These are phyloP conservation scores for Biscogniauxia marginata DNA, from an alignment of 2,329 filamentous ascomycete species.

Conservation along the genomic window DNA sequence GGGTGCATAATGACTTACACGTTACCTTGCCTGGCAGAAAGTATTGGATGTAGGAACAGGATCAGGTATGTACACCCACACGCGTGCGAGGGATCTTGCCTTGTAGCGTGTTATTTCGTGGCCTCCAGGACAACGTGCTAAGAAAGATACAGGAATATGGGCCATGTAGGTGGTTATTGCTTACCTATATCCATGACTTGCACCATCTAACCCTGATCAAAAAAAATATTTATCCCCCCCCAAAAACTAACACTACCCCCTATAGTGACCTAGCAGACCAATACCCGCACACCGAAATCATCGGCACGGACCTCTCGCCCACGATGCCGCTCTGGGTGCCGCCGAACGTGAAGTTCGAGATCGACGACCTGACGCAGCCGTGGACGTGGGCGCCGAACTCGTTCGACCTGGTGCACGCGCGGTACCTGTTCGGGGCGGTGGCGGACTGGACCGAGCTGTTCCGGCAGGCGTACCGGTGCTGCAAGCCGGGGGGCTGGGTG, in stretches of 20 bases:
- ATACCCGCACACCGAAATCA: constrained; percentile 45
- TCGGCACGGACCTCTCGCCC: constrained; percentile 57
- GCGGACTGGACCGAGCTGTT: constrained; percentile 52
- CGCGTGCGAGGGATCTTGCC: background rate
- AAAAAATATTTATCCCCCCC: too few relatives aligned
- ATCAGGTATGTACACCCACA: constrained; percentile 27
- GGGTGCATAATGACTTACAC: constrained; percentile 1
- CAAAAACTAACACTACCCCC: background rate
- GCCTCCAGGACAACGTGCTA: background rate
- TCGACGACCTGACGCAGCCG: constrained; percentile 57
- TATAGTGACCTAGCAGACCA: constrained; percentile 45
- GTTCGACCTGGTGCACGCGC: constrained; percentile 59
- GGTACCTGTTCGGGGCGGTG: constrained; percentile 52
- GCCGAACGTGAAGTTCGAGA: constrained; percentile 60
- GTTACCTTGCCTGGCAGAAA: constrained; percentile 16
- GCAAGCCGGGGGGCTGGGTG: constrained; percentile 49
- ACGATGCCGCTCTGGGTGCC: constrained; percentile 58
- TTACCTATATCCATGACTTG: background rate
- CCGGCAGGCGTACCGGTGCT: constrained; percentile 45
- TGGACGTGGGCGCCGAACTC: constrained; percentile 39
- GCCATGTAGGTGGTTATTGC: constrained; percentile 33
- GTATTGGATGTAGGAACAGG: constrained; percentile 38
- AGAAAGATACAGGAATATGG: constrained; percentile 31
- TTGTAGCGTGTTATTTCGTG: too few relatives aligned
- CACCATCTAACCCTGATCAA: too few relatives aligned